Conservation (phyloP, 257 asterid species). For the Solanum chaucha region DNA sequence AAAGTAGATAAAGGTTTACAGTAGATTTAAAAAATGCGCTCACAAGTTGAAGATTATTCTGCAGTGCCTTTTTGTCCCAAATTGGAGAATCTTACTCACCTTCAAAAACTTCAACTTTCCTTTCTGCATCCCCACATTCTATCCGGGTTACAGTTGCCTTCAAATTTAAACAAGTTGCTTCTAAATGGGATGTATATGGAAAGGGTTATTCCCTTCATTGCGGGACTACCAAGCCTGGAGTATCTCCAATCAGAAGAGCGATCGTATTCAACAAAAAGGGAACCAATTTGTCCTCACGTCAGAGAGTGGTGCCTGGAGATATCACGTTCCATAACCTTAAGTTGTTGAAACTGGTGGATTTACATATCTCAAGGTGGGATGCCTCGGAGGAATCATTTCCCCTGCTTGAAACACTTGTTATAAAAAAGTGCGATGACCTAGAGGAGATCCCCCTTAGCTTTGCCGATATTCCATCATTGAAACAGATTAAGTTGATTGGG, state of each 20-base stretch:
- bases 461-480: not conserved
- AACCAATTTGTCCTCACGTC: too few species aligned
- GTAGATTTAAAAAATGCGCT: too few species aligned
- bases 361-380: not conserved
- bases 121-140: fast-evolving
- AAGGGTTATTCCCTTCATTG: too few species aligned
- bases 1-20: too few species aligned
- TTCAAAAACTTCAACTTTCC: not conserved
- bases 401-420: not conserved
- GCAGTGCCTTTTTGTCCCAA: not conserved
- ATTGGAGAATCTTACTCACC: not conserved
- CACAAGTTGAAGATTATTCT: too few species aligned
- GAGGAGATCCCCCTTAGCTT: not conserved
- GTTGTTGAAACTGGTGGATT: not conserved
- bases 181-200: fast-evolving
- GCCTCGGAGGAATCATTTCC: not conserved
- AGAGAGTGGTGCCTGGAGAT: not conserved
- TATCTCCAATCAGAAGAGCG: not conserved
- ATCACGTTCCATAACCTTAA: not conserved
- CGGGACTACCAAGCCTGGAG: not conserved
- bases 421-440: fast-evolving
- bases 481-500: not conserved
- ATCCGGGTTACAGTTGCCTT: not conserved
- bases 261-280: too few species aligned
- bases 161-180: not conserved